Evolutionary conservation across 176 grass and related monocot genomes (phyloP), one percentile per base, ranked within the genome.

Genomic region (Themeda triandra): DNA sequence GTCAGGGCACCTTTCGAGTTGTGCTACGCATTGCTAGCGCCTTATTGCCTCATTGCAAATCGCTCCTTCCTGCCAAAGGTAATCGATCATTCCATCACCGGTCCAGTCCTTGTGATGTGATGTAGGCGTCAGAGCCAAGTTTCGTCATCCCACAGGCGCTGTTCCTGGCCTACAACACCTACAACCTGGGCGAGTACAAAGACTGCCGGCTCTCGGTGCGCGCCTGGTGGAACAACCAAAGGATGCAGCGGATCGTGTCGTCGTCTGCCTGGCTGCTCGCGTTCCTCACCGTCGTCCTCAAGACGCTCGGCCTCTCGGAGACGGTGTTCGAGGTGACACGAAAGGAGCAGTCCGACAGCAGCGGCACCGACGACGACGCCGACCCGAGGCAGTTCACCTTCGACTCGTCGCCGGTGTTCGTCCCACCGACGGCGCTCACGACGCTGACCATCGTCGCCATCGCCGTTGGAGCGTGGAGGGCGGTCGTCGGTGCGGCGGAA

Each of bases 141-240:
- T 92, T 89, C 10, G 2, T 6, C 13, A 30, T 85, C 29, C 71
- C 77, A 1, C 15, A 51, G 14, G 70, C 76, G 6, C 56, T 90
- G 0, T 90, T 92, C 30, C 0, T 90, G 12, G 8, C 1, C 8
- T 87, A 54, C 72, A 63, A 78, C 65, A 5, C 33, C 4, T 71
- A 89, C 87, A 40, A 32, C 42, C 14, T 90, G 14, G 13, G 69
- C 23, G 88, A 93, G 71, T 90, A 88, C 63, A 49, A 72, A 66
- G 81, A 77, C 0, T 88, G 63, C 10, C 51, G 86, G 13, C 59
- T 86, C 15, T 93, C 83, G 1, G 11, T 41, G 13, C 85, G 79
- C 1, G 79, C 88, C 1, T 93, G 79, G 82, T 93, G 92, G 92
- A 93, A 93, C 86, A 93, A 88, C 56, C 79, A 84, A 6, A 27